These are phyloP conservation scores for Leccinum broughii DNA, from an alignment of 768 basidiomycete genomes.

Conservation along the genomic window DNA sequence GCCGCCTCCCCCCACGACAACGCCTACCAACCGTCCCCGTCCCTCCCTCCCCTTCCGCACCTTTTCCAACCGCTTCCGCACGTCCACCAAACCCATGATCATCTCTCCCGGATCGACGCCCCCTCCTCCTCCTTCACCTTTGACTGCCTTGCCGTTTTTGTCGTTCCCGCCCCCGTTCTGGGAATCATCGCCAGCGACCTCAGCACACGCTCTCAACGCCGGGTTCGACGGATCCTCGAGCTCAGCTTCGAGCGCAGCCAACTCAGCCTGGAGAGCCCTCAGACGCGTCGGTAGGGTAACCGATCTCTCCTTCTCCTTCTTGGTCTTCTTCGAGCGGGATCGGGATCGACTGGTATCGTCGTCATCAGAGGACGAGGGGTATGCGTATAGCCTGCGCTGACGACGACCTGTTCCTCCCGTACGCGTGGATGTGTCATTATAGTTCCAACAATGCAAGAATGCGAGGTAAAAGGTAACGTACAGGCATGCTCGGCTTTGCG, in stretches of 20 bases:
- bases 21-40: slow-evolving; percentile 60
- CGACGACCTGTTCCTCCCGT: slow-evolving; percentile 37
- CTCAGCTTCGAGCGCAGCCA: slow-evolving; percentile 77
- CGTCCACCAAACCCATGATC: slow-evolving; percentile 75
- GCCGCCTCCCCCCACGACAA: slow-evolving; percentile 41
- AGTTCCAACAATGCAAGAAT: no score
- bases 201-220: slow-evolving; percentile 51
- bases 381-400: slow-evolving; percentile 60
- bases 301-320: slow-evolving; percentile 31
- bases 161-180: background rate
- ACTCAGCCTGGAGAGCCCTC: slow-evolving; percentile 70
- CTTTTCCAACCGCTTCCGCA: slow-evolving; percentile 66
- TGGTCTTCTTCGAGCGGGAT: slow-evolving; percentile 16
- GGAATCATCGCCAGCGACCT: no score
- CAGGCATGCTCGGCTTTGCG: slow-evolving; percentile 67
- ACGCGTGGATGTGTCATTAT: no score
- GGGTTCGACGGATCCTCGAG: slow-evolving; percentile 81
- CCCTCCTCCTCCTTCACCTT: slow-evolving; percentile 35
- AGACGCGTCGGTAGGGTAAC: slow-evolving; percentile 59
- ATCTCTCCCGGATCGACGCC: slow-evolving; percentile 73
- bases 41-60: slow-evolving; percentile 67
- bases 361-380: slow-evolving; percentile 59
- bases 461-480: slow-evolving; percentile 22
- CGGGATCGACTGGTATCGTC: slow-evolving; percentile 50
- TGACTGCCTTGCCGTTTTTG: no score